Conservation (phyloP, 148 eudicot species). For the Hydrangea macrophylla region DNA sequence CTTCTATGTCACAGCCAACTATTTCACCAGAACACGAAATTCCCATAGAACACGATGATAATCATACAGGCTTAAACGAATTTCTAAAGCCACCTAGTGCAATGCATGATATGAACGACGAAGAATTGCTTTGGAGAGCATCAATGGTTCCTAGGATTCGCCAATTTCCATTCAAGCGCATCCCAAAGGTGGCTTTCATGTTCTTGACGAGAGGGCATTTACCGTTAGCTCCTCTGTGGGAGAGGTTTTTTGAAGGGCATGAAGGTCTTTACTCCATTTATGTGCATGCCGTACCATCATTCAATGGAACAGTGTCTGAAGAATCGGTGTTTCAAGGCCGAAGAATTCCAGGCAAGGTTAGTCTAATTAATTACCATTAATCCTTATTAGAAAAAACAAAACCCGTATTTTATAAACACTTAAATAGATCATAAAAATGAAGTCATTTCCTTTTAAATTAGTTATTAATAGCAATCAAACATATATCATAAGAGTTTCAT, state of each 20-base stretch:
- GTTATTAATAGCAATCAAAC: too few species aligned
- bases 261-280: slow-evolving; percentile 53
- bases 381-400: too few species aligned
- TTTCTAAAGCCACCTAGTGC: slow-evolving; percentile 5
- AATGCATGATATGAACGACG: slow-evolving; percentile 35
- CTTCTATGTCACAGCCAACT: background rate
- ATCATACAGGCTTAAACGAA: slow-evolving; percentile 3
- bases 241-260: slow-evolving; percentile 57
- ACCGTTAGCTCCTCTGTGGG: slow-evolving; percentile 74
- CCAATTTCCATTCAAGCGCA: slow-evolving; percentile 15
- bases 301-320: slow-evolving; percentile 26
- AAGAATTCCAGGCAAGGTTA: slow-evolving; percentile 68
- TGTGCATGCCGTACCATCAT: slow-evolving; percentile 58
- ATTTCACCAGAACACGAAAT: background rate
- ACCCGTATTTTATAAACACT: too few species aligned
- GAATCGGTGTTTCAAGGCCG: slow-evolving; percentile 54
- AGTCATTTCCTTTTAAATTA: too few species aligned
- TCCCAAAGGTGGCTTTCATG: slow-evolving; percentile 71
- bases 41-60: background rate
- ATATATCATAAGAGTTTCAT: too few species aligned
- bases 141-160: slow-evolving; percentile 19
- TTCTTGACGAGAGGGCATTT: slow-evolving; percentile 56
- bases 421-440: too few species aligned
- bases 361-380: too few species aligned
- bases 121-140: too few species aligned